A percentile compares a stretch with the other conserved stretches of the same genome.
These are phyloP conservation scores for Serendipita vermifera DNA, from an alignment of 768 basidiomycete species.

Conservation along the genomic window DNA sequence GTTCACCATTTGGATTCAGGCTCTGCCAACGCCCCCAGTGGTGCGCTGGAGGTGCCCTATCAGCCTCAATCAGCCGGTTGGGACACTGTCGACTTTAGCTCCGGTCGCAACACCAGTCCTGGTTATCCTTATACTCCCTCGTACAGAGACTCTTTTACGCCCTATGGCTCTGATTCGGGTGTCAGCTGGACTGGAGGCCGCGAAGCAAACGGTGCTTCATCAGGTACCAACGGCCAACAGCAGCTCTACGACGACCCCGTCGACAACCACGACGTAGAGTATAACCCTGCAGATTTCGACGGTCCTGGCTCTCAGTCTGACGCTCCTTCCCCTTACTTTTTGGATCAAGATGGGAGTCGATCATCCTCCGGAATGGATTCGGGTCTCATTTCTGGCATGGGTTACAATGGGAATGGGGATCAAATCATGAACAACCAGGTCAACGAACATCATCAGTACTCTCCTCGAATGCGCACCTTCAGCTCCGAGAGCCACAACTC, in stretches of 20 bases:
- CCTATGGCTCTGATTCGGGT: constrained; percentile 6
- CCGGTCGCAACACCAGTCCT: constrained; percentile 1
- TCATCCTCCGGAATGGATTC: too few species aligned
- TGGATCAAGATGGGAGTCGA: too few species aligned
- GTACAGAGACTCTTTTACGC: constrained; percentile 6
- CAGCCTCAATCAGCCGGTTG: constrained; percentile 2
- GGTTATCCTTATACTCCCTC: constrained; percentile 2
- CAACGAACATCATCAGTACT: not conserved
- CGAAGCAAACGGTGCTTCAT: not conserved
- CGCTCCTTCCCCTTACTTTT: not conserved
- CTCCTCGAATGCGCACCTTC: not conserved
- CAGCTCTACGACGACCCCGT: constrained; percentile 6
- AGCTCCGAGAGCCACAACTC: not conserved
- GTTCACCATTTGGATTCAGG: not conserved
- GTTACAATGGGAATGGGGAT: too few species aligned
- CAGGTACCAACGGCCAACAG: too few species aligned
- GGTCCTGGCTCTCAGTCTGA: not conserved
- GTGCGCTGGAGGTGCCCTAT: constrained; percentile 2
- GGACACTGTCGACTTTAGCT: constrained; percentile 7
- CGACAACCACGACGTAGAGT: not conserved
- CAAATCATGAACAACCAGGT: too few species aligned
- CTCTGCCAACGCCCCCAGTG: constrained; percentile 3
- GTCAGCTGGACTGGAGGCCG: constrained; percentile 6
- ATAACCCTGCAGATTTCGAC: constrained; percentile 8
- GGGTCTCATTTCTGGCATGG: too few species aligned